Conservation (phyloP, 2,329 filamentous ascomycete genomes). For the Trichoderma afroharzianum region DNA sequence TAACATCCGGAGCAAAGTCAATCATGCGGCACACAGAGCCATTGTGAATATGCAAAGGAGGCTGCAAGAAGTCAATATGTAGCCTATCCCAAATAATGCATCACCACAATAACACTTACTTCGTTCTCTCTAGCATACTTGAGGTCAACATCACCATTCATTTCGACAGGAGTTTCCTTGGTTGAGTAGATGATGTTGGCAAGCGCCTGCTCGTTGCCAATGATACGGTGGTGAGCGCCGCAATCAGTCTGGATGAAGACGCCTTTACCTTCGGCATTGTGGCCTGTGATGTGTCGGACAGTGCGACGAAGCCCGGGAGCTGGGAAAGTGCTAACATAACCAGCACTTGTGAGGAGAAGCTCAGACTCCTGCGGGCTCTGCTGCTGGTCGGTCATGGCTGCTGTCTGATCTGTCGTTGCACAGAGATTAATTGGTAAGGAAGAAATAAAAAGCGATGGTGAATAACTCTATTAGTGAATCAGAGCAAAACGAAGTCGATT, state of each 20-base stretch:
- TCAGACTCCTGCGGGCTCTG: not conserved
- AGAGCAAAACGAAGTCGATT: not conserved
- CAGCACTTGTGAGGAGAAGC: not conserved
- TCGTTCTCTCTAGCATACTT: conserved; percentile 19
- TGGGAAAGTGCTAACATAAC: conserved; percentile 15
- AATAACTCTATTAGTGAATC: not conserved
- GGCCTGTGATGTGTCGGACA: conserved; percentile 19
- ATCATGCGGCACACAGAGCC: conserved; percentile 46
- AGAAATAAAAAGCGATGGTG: not conserved
- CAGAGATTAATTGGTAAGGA: not conserved
- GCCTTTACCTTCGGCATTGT: conserved; percentile 23
- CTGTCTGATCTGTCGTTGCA: too few relatives aligned
- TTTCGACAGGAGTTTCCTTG: conserved; percentile 23
- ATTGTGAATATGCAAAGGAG: conserved; percentile 8
- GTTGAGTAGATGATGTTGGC: conserved; percentile 32
- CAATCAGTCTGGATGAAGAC: conserved; percentile 27
- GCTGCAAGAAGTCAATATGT: not conserved
- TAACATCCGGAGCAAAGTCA: conserved; percentile 43
- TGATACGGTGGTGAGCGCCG: conserved; percentile 28
- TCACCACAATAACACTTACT: not conserved
- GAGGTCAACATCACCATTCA: conserved; percentile 25
- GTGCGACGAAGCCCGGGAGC: conserved; percentile 18
- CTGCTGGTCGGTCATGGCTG: not conserved
- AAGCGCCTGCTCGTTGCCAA: conserved; percentile 25
- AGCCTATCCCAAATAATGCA: too few relatives aligned